A percentile compares a stretch with the other conserved stretches of the same genome.
Evolutionary conservation across 139 green algal genomes (phyloP).

Genomic region (Auxenochlorella pyrenoidosa): DNA sequence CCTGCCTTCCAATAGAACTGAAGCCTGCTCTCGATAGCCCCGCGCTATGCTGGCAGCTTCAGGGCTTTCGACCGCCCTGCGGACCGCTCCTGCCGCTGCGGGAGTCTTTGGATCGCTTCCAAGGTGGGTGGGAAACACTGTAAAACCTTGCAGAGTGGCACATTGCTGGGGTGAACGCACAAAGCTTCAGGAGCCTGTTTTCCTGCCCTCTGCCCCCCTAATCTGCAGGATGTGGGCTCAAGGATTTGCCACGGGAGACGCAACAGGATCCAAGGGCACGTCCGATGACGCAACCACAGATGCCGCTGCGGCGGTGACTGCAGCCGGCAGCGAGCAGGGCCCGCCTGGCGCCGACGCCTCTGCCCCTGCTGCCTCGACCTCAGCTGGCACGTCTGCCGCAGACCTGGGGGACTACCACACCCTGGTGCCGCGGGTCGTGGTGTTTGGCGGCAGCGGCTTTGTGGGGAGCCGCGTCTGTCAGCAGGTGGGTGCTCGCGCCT

Average conservation of each 20-base stretch:
- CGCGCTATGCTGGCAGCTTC: background rate
- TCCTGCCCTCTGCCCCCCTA: background rate
- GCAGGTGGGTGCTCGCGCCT: background rate
- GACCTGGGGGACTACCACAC: conserved; percentile 9
- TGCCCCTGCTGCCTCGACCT: background rate
- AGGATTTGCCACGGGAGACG: background rate
- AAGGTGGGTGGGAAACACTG: background rate
- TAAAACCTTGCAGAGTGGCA: too few species aligned
- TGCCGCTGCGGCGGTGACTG: background rate
- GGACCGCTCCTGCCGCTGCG: background rate
- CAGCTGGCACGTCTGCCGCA: background rate
- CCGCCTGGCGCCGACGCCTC: background rate
- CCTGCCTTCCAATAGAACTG: too few species aligned
- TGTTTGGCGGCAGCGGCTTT: conserved; percentile 93
- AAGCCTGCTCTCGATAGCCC: too few species aligned
- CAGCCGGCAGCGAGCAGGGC: background rate
- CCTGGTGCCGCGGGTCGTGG: conserved; percentile 49
- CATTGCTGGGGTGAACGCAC: background rate
- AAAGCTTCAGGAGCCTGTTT: background rate
- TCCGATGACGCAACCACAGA: background rate
- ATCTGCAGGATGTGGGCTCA: background rate
- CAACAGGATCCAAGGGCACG: background rate
- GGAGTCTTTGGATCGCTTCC: background rate
- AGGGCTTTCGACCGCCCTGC: background rate
- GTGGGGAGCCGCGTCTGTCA: conserved; percentile 86